Base-by-base conservation (phyloP, 495 filamentous ascomycete genomes). In the Aspergillus homomorphus region DNA sequence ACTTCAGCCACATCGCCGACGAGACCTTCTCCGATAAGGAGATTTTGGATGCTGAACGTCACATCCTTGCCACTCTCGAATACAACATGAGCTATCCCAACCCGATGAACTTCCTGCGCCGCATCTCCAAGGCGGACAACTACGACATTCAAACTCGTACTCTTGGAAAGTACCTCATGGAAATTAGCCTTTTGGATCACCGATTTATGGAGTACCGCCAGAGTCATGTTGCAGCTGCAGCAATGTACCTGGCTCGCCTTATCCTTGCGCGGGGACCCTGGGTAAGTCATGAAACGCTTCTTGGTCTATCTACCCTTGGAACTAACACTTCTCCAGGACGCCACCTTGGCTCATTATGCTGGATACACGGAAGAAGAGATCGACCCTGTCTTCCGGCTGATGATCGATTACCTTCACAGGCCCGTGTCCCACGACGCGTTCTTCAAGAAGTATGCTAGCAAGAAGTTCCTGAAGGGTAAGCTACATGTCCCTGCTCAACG, bases 401-500 rank as follows among this genome's bases (percentile, higher is more conserved):
- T 98, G 93, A 82, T 98, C 56, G 91, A 98, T 68, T 98, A 98
- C 67, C 85, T 98, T 33, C 87, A 86, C 56, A 83, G 87, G 9
- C 94, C 95, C 28, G 90, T 96, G 45, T 81, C 82, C 42, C 94
- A 98, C 64, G 91, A 97, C 72, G 94, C 95, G 18, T 98, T 98
- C 83, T 98, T 96, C 82, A 94, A 93, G 82, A 98, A 98, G 72
- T 98, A 98, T 68, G 94, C 95, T 16, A 94, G 91, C 83, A 98
- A 97, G 80, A 96, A 93, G 74, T 98, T 96, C 75, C 73, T 97
- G 66, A 97, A 97, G 78, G 93, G 94, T 92, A 83, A 68, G 74
- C 60, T 10, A 10, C 45, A 22, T 41, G 15, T 42, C n/a, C 28
- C 7, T 43, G 19, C 1, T 19, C n/a, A 41, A 10, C 22, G 19